Evolutionary conservation across 2,329 filamentous ascomycete genomes (phyloP).

Genomic region (Venturia aucupariae): DNA sequence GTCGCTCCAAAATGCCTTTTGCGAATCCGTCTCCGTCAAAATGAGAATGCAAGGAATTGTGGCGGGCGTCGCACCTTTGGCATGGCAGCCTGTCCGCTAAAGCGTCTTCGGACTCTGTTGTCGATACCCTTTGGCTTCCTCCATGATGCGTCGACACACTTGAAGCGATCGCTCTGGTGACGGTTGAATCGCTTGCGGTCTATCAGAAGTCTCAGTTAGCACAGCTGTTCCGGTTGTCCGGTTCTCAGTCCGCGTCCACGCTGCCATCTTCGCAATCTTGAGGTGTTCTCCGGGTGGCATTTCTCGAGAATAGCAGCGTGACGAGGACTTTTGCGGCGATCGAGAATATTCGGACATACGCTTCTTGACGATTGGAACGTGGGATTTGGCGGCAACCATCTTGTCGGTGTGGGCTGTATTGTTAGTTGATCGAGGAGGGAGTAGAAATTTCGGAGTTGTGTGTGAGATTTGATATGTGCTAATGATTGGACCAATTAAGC

Average conservation of each 20-base stretch:
- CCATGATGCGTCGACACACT: conserved; percentile 82
- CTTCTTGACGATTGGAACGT: conserved; percentile 99
- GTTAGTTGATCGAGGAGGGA: conserved; percentile 1
- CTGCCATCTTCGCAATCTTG: neutral
- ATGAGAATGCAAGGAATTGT: conserved; percentile 4
- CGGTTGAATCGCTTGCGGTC: conserved; percentile 91
- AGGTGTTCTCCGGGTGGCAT: neutral
- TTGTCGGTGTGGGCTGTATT: conserved; percentile 11
- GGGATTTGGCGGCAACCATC: conserved; percentile 99
- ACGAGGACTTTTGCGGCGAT: neutral
- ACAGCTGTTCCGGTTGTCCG: neutral
- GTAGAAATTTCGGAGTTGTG: neutral
- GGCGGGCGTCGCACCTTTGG: conserved; percentile 67
- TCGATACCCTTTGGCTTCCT: conserved; percentile 99
- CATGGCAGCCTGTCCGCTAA: conserved; percentile 93
- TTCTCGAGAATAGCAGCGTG: neutral
- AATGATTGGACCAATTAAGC: too few relatives aligned
- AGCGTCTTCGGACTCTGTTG: conserved; percentile 92
- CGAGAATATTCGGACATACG: conserved; percentile 55
- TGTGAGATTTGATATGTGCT: too few relatives aligned
- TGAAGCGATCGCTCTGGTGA: conserved; percentile 97
- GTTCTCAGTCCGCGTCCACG: neutral
- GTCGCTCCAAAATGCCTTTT: neutral
- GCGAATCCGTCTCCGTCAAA: conserved; percentile 15
- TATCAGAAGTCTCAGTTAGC: conserved; percentile 27